phyloP scores from a whole-genome alignment of 1,284 basidiomycete genomes.

The Athelia sp. region DNA sequence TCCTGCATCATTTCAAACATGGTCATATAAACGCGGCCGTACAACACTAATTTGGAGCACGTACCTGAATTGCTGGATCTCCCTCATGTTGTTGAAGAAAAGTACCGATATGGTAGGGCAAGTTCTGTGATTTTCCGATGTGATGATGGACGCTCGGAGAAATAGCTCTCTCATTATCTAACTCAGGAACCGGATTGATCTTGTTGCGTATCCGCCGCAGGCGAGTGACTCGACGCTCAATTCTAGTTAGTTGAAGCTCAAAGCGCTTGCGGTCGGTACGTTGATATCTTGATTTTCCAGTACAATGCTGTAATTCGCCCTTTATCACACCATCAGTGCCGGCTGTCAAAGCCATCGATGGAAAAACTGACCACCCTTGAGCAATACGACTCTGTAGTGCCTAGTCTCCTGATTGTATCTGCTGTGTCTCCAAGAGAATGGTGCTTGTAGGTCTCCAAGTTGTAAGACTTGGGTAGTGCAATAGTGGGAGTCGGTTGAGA shows the following conservation, averaged over 20 bases:
- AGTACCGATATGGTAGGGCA: not conserved
- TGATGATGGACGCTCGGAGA: conserved; percentile 14
- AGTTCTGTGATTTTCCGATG: conserved; percentile 10
- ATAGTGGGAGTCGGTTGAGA: not conserved
- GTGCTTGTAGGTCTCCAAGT: conserved; percentile 8
- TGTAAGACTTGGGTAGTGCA: conserved; percentile 1
- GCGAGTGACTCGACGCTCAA: not conserved
- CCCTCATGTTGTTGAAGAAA: conserved; percentile 2
- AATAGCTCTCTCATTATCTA: conserved; percentile 12
- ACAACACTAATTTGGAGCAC: not conserved
- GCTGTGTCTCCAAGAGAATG: conserved; percentile 7
- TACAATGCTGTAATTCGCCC: conserved; percentile 1
- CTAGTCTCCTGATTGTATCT: not conserved
- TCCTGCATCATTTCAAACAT: not conserved
- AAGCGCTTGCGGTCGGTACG: not conserved
- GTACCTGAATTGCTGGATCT: not conserved
- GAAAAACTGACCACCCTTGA: conserved; percentile 5
- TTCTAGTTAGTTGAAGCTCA: not conserved
- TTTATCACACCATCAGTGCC: not conserved
- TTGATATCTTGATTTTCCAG: not conserved
- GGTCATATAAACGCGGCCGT: not conserved
- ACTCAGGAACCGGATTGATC: conserved; percentile 8
- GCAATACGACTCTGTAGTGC: conserved; percentile 6
- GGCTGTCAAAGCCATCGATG: not conserved
- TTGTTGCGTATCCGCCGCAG: not conserved